phyloP scores from a whole-genome alignment of 805 yeast genomes.

The Yamadazyma akitaensis region DNA sequence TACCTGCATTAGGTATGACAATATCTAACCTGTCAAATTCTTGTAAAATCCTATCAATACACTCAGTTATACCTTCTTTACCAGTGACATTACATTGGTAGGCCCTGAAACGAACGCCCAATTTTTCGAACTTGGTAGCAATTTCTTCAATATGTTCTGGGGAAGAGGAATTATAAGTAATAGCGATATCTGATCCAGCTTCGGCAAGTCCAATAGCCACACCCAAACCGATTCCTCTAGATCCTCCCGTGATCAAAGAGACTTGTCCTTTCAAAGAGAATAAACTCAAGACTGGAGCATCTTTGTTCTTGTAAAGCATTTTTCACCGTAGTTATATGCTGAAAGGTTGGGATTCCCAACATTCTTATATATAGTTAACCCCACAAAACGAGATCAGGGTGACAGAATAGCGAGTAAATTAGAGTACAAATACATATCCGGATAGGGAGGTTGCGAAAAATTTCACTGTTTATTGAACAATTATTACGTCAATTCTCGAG shows the following conservation, averaged over 20 bases:
- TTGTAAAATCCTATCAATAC: conserved; percentile 28
- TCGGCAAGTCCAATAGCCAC: conserved; percentile 42
- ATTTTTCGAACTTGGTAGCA: conserved; percentile 7
- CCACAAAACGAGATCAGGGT: not conserved
- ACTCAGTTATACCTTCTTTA: conserved; percentile 30
- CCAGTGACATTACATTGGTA: conserved; percentile 41
- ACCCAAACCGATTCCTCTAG: conserved; percentile 45
- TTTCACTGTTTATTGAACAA: not conserved
- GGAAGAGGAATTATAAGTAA: conserved; percentile 23
- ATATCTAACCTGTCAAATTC: conserved; percentile 38
- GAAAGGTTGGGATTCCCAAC: not conserved
- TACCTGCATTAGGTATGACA: conserved; percentile 46
- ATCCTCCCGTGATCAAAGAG: conserved; percentile 43
- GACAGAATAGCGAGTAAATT: not conserved
- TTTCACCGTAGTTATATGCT: not conserved
- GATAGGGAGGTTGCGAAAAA: not conserved
- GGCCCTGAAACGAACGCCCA: conserved; percentile 25
- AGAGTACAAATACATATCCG: not conserved
- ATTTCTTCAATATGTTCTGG: conserved; percentile 11
- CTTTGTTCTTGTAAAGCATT: conserved; percentile 15
- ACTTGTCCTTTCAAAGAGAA: conserved; percentile 39
- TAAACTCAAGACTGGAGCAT: conserved; percentile 28
- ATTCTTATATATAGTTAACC: conserved; percentile 1
- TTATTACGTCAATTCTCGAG: conserved; percentile 1
- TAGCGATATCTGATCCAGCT: conserved; percentile 41